Base-by-base conservation (phyloP, 805 yeast species). In the Starmerella davenportii region DNA sequence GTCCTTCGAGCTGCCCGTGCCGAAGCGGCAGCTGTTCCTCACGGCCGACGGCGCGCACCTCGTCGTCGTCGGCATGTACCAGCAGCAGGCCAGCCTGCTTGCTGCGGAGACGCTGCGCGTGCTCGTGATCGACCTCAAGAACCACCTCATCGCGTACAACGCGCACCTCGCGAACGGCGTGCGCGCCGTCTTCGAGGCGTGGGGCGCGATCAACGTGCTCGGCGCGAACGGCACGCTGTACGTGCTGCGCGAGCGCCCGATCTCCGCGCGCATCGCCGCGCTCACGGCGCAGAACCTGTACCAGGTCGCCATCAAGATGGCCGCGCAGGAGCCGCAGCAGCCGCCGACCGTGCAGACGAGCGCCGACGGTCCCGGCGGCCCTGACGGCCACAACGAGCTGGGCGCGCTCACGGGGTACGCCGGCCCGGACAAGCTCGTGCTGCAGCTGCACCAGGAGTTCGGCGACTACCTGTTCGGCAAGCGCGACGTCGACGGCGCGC, bases 201-300 rank as follows among this genome's bases (percentile, higher is more conserved):
- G 77, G 71, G 65, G 61, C 24, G 72, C 71, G 38, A 50, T 77
- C 13, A 75, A 65, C 47, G 58, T 81, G 7, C 56, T 85, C 13
- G 71, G 82, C 2, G 61, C 76, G 1, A 93, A 84, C 53, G 95
- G 95, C 0, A 58, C 78, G 2, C 58, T 87, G 5, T 74, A 77
- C 51, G 68, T 67, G 41, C 56, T 82, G 14, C 72, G 68, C 32
- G 92, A 81, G 51, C 76, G 75, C 47, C 60, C 74, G 0, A 51
- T 78, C 8, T 62, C 68, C n/a, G 74, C 75, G 37, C 80, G 80
- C 51, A 61, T 90, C 9, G 74, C 74, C 17, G 68, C 74, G 5
- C 66, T 82, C 5, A 62, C 75, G 18, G 77, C 74, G 44, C 64
- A 87, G 38, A 79, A 80, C 31, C 59, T 81, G 9, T 85, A 69